Evolutionary conservation across 75 land plant genomes (phyloP).

Genomic region (Picea sitchensis): DNA sequence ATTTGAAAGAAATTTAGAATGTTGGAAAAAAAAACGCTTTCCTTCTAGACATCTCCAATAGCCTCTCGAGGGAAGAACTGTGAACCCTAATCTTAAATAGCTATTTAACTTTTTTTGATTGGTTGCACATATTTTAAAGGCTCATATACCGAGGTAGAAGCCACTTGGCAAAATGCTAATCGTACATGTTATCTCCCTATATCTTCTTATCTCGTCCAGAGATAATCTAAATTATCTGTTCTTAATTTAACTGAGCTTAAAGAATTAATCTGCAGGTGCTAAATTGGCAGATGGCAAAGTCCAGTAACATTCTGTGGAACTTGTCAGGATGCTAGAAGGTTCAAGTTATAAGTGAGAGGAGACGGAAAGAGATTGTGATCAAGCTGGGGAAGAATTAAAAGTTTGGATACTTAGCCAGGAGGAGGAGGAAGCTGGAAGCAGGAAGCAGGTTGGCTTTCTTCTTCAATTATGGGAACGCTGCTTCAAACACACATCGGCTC

Average conservation of each 20-base stretch:
- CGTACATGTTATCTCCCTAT: neutral
- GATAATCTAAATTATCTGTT: neutral
- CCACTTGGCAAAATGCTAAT: neutral
- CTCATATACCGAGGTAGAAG: neutral
- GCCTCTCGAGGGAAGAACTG: no score
- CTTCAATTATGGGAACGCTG: neutral
- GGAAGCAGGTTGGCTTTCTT: neutral
- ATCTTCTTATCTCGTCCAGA: neutral
- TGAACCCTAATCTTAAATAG: neutral
- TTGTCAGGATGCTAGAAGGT: neutral
- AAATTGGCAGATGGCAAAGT: no score
- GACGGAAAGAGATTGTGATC: neutral
- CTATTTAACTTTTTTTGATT: neutral
- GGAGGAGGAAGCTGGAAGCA: neutral
- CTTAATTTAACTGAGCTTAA: neutral
- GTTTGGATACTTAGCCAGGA: neutral
- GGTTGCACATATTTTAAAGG: neutral
- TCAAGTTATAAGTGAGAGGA: no score
- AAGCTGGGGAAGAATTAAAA: neutral
- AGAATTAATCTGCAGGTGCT: no score
- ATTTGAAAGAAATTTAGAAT: no score
- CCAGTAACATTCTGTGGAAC: no score
- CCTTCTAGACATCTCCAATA: no score
- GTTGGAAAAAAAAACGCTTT: no score
- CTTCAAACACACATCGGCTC: slow-evolving; percentile 4